Evolutionary conservation across 2,329 filamentous ascomycete species (phyloP).

Genomic region (Sclerotinia minor): DNA sequence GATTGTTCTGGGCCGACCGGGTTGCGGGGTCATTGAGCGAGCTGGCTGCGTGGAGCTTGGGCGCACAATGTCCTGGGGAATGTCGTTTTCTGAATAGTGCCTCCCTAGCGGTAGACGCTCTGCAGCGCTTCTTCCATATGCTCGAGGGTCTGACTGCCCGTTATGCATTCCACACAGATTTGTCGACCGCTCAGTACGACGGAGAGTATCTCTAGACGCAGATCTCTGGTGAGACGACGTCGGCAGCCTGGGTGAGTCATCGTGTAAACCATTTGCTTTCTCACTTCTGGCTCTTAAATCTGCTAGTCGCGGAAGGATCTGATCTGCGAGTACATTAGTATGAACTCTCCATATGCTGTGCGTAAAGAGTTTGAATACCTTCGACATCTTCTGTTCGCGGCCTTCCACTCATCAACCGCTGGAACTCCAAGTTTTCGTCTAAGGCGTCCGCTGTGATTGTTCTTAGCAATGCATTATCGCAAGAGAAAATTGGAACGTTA

Average conservation of each 20-base stretch:
- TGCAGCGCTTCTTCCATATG: constrained; percentile 8
- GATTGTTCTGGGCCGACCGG: neutral
- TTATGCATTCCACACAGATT: constrained; percentile 10
- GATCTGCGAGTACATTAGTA: neutral
- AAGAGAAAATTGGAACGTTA: neutral
- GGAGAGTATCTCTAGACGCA: constrained; percentile 1
- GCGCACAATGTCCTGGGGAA: neutral
- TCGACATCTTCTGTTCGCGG: neutral
- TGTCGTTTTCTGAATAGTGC: neutral
- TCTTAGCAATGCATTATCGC: neutral
- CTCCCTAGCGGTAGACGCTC: constrained; percentile 6
- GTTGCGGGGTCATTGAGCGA: constrained; percentile 8
- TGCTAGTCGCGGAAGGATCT: neutral
- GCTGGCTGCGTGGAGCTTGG: neutral
- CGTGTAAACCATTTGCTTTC: neutral
- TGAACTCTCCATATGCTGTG: neutral
- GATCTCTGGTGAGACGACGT: constrained; percentile 3
- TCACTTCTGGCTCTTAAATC: neutral
- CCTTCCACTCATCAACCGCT: constrained; percentile 7
- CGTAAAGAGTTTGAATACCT: neutral
- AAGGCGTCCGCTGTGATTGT: constrained; percentile 7
- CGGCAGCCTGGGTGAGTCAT: neutral
- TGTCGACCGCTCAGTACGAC: constrained; percentile 1
- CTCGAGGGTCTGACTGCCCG: constrained; percentile 13
- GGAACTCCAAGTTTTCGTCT: constrained; percentile 9